These are phyloP conservation scores for Pleurotus cornucopiae DNA, from an alignment of 768 basidiomycete species.

Conservation along the genomic window DNA sequence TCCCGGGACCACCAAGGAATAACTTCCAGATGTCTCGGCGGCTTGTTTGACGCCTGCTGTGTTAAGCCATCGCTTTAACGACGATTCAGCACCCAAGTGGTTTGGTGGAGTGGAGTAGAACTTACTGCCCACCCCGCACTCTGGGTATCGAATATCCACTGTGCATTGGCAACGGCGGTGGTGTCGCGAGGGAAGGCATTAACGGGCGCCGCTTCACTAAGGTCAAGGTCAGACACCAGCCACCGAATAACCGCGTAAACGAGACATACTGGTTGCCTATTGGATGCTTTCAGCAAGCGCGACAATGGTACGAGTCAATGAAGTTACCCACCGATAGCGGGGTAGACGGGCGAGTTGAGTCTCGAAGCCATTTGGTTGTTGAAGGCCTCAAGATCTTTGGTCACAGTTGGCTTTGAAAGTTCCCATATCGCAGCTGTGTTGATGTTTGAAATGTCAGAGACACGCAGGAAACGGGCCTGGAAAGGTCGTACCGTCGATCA, in stretches of 20 bases:
- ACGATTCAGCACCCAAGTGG: neutral
- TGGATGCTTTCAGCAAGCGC: neutral
- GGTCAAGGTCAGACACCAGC: neutral
- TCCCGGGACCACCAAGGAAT: slow-evolving; percentile 42
- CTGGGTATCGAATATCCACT: slow-evolving; percentile 57
- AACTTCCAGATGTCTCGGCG: slow-evolving; percentile 49
- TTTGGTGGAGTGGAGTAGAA: neutral
- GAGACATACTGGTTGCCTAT: slow-evolving; percentile 46
- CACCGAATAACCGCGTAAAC: neutral
- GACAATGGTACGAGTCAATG: neutral
- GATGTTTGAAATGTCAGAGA: neutral
- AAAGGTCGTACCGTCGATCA: slow-evolving; percentile 45
- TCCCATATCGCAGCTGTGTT: slow-evolving; percentile 46
- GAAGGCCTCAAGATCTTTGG: slow-evolving; percentile 39
- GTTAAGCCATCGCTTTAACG: slow-evolving; percentile 43
- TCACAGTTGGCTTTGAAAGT: slow-evolving; percentile 40
- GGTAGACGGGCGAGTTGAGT: slow-evolving; percentile 40
- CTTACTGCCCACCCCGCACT: slow-evolving; percentile 44
- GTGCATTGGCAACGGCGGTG: slow-evolving; percentile 27
- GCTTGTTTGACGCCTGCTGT: slow-evolving; percentile 36
- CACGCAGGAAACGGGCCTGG: slow-evolving; percentile 4
- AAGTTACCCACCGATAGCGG: slow-evolving; percentile 39
- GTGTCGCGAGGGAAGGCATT: slow-evolving; percentile 55
- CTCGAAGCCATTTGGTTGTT: slow-evolving; percentile 39
- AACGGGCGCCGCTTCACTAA: slow-evolving; percentile 53